Evolutionary conservation across 2,329 filamentous ascomycete species (phyloP), one percentile per base, ranked within the genome.

Genomic region (Penicillium sp.): DNA sequence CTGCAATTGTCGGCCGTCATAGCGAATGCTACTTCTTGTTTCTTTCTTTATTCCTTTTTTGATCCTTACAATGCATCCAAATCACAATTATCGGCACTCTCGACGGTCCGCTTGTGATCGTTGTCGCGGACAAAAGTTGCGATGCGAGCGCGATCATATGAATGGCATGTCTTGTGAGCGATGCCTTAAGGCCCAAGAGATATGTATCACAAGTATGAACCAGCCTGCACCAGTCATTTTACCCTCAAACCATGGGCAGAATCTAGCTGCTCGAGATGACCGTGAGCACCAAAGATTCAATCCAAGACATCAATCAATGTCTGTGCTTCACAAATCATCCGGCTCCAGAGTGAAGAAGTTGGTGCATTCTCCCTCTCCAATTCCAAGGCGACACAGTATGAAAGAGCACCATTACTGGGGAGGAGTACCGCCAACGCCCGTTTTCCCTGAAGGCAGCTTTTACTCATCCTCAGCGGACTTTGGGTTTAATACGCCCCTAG

Each of bases 91-190:
- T 45, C 54, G 65, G 12, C 65, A 67, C 36, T 67, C 65, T 27
- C 60, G 65, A 42, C 44, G 65, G 17, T 67, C 65, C 1, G 65
- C 65, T 19, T 67, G 65, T 25, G 64, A 67, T 60, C 56, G 64
- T 42, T 67, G 65, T 43, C 65, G 65, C 19, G 65, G 65, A 23
- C 66, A 66, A 39, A 67, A 67, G 39, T 44, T 67, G 10, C 60
- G 65, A 17, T 67, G 65, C 54, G 64, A 67, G 39, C 64, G 65
- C 23, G 63, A 62, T 39, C 63, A 61, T 39, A 49, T 61, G 23
- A 58, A 61, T 51, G 61, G 64, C 29, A 59, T 57, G 54, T 66
- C 64, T 19, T 67, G 65, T 27, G 65, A 67, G 33, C 60, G 65
- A 36, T 67, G 65, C 41, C 60, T 66, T 27, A 67, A 67, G 48